A percentile compares a stretch with the other conserved stretches of the same genome.
Conservation (phyloP, 2,329 filamentous ascomycete genomes). For the Uncinocarpus reesii region DNA sequence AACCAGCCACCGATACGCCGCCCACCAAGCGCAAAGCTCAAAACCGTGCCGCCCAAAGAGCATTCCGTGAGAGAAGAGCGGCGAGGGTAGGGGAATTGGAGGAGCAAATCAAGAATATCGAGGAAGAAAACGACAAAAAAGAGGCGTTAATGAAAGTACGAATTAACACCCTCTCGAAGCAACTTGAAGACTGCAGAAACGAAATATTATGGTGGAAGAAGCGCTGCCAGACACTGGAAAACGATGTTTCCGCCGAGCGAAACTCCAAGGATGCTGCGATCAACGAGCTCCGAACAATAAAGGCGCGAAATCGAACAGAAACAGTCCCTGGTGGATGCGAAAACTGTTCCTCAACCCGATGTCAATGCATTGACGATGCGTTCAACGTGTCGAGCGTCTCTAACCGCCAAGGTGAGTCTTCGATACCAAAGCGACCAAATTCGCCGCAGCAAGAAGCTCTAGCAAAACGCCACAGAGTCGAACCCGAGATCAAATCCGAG, state of each 20-base stretch:
- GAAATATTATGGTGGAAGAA: slow-evolving; percentile 39
- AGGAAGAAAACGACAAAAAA: slow-evolving; percentile 38
- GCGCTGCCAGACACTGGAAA: slow-evolving; percentile 53
- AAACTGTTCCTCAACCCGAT: slow-evolving; percentile 54
- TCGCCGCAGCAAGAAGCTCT: slow-evolving; percentile 25
- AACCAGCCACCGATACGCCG: slow-evolving; percentile 90
- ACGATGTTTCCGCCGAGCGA: slow-evolving; percentile 43
- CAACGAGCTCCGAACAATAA: slow-evolving; percentile 26
- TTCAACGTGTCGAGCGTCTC: slow-evolving; percentile 39
- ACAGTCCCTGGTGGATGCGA: slow-evolving; percentile 51
- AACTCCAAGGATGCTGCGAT: slow-evolving; percentile 36
- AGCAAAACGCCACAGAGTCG: slow-evolving; percentile 47
- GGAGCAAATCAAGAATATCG: slow-evolving; percentile 41
- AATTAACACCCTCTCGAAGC: slow-evolving; percentile 49
- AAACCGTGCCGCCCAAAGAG: slow-evolving; percentile 82
- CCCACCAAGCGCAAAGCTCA: slow-evolving; percentile 80
- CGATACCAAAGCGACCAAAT: slow-evolving; percentile 29
- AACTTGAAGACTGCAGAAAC: slow-evolving; percentile 55
- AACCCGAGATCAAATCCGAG: slow-evolving; percentile 39
- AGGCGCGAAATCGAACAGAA: slow-evolving; percentile 13
- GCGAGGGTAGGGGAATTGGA: slow-evolving; percentile 67
- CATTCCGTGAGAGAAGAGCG: slow-evolving; percentile 87
- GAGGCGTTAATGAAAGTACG: slow-evolving; percentile 46
- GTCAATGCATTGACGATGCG: slow-evolving; percentile 50
- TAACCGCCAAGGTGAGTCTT: slow-evolving; percentile 27